Base-by-base conservation (phyloP, 2,329 filamentous ascomycete genomes). In the Alternaria sp. region DNA sequence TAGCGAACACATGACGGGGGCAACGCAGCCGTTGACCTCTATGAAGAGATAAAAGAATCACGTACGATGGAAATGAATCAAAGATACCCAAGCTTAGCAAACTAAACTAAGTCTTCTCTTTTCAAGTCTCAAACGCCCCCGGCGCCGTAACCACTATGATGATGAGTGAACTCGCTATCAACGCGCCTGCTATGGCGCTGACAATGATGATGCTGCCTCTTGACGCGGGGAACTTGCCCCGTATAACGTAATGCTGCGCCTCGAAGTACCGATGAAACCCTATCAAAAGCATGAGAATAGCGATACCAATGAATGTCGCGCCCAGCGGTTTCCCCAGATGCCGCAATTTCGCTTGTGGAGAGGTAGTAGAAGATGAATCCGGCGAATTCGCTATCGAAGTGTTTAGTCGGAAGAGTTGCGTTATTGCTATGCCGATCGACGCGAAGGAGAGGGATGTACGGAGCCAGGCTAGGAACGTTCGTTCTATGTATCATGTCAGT, bases 391-490 rank as follows among this genome's bases (percentile, higher is more conserved):
- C 57, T 44, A 91, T 82, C 9, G 88, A 86, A 0, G 89, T 91
- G 82, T 94, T 94, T 61, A 96, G 88, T 25, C 92, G 90, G 82
- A 96, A 95, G 51, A 96, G 87, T 78, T 96, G 92, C 1, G 92
- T 95, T 44, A 96, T 87, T 46, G 91, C 92, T 63, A 96, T 91
- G 61, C 92, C 92, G 69, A 96, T 95, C 32, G 88, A 91, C 11
- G 92, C 91, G 74, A 96, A 96, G 23, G 91, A 89, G 36, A 96
- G 86, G 3, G 91, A 93, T 3, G 92, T 96, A 56, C 92, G 88
- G 46, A 96, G 85, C 92, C 92, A 96, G 58, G 92, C 92, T 30
- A 96, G 87, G 79, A 95, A 96, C 0, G 92, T 96, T 19, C 92
- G 87, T 80, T 96, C 92, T 93, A 59, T 52, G 2, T 3, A 25